phyloP scores from a whole-genome alignment of 164 flowering plant genomes.

The Akebia trifoliata region DNA sequence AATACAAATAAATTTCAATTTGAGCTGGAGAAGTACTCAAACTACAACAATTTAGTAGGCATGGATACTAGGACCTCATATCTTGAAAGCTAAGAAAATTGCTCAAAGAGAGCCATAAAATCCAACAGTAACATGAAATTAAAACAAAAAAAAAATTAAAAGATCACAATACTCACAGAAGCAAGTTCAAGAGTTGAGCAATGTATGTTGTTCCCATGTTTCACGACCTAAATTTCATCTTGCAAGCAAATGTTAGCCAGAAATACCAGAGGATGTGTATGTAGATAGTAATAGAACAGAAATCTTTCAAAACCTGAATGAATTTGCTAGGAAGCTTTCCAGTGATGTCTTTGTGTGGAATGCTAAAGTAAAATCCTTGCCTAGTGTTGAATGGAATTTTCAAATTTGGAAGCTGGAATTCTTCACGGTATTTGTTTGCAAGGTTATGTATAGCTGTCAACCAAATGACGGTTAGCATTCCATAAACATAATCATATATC shows the following conservation, averaged over 20 bases:
- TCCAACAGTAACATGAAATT: background rate
- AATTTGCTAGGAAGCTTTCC: slow-evolving; percentile 90
- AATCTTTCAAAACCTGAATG: slow-evolving; percentile 68
- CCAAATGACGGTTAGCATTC: slow-evolving; percentile 12
- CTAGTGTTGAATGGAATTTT: slow-evolving; percentile 92
- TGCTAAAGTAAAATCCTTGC: slow-evolving; percentile 90
- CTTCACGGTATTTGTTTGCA: slow-evolving; percentile 88
- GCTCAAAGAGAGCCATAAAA: background rate
- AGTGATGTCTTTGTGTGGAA: slow-evolving; percentile 79
- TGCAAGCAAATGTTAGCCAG: slow-evolving; percentile 5
- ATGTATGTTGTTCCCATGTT: slow-evolving; percentile 91
- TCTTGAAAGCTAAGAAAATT: background rate
- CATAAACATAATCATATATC: background rate
- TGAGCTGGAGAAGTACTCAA: background rate
- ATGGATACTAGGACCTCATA: background rate
- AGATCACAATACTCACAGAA: slow-evolving; percentile 61
- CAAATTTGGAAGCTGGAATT: slow-evolving; percentile 78
- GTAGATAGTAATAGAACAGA: background rate
- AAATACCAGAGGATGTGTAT: background rate
- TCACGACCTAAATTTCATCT: slow-evolving; percentile 53
- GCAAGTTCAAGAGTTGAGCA: slow-evolving; percentile 94
- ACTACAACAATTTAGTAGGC: too few species aligned
- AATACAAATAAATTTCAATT: too few species aligned
- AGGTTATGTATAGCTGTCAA: slow-evolving; percentile 88
- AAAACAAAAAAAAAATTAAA: background rate